Percentiles rank a stretch among this genome's conserved stretches.
These are phyloP conservation scores for Ascochyta viciae-villosae DNA, from an alignment of 2,329 filamentous ascomycete species.

Conservation along the genomic window DNA sequence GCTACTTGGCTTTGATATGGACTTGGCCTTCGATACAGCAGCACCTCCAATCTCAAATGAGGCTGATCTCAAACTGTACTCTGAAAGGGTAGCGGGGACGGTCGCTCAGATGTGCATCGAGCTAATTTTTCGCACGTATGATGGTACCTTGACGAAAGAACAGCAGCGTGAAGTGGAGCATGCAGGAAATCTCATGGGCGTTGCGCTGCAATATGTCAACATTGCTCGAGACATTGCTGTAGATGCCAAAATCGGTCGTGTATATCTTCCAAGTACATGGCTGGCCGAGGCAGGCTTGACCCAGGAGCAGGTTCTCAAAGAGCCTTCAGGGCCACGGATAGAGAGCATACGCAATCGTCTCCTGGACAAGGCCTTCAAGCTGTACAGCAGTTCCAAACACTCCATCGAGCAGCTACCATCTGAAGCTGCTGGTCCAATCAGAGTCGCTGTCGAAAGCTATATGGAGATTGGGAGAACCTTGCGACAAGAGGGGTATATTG, in stretches of 20 bases:
- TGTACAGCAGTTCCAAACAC: slow-evolving; percentile 63
- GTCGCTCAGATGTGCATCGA: slow-evolving; percentile 73
- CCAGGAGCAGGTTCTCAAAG: slow-evolving; percentile 61
- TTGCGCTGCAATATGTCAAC: slow-evolving; percentile 79
- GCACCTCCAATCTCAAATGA: slow-evolving; percentile 64
- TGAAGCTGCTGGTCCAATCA: slow-evolving; percentile 68
- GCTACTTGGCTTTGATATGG: slow-evolving; percentile 72
- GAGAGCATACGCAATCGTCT: slow-evolving; percentile 61
- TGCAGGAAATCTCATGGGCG: slow-evolving; percentile 71
- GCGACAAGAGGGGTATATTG: slow-evolving; percentile 53
- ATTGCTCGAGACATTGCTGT: slow-evolving; percentile 76
- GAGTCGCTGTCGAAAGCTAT: slow-evolving; percentile 76
- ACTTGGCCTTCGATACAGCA: slow-evolving; percentile 61
- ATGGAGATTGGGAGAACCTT: slow-evolving; percentile 77
- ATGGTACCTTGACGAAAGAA: slow-evolving; percentile 35
- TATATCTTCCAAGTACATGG: slow-evolving; percentile 73
- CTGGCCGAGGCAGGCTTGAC: slow-evolving; percentile 64
- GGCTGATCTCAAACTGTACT: slow-evolving; percentile 67
- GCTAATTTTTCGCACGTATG: slow-evolving; percentile 68
- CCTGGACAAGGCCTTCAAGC: slow-evolving; percentile 65
- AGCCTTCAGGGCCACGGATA: slow-evolving; percentile 57
- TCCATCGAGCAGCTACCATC: slow-evolving; percentile 68
- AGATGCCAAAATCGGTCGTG: slow-evolving; percentile 69
- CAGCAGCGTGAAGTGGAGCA: slow-evolving; percentile 57
- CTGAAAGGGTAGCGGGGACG: slow-evolving; percentile 73